phyloP scores from a whole-genome alignment of 2,329 filamentous ascomycete species.

The Aspergillus piperis region DNA sequence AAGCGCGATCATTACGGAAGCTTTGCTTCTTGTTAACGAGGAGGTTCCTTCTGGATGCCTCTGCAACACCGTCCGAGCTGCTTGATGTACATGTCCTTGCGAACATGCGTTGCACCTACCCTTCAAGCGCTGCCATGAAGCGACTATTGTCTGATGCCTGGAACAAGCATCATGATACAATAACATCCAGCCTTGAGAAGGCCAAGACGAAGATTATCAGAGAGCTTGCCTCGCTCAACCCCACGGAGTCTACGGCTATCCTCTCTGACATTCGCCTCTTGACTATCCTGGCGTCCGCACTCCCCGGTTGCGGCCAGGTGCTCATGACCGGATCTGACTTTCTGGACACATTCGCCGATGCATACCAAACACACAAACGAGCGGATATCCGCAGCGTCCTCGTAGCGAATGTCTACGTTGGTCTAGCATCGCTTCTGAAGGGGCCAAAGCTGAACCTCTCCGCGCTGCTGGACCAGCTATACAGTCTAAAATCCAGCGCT shows the following conservation, averaged over 20 bases:
- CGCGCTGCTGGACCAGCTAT: conserved; percentile 78
- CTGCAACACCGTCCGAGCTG: conserved; percentile 51
- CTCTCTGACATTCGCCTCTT: conserved; percentile 37
- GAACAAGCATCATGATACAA: conserved; percentile 36
- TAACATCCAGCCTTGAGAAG: conserved; percentile 40
- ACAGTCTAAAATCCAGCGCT: conserved; percentile 72
- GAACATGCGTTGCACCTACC: conserved; percentile 67
- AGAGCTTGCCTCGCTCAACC: conserved; percentile 26
- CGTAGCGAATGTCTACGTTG: conserved; percentile 73
- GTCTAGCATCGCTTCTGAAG: conserved; percentile 69
- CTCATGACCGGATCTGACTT: conserved; percentile 87
- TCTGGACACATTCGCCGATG: conserved; percentile 67
- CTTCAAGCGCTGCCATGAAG: conserved; percentile 60
- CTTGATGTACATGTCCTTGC: conserved; percentile 68
- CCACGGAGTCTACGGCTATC: conserved; percentile 18
- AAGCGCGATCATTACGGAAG: conserved; percentile 58
- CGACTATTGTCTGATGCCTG: conserved; percentile 55
- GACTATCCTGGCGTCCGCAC: conserved; percentile 42
- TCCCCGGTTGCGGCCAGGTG: conserved; percentile 53
- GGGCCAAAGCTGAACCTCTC: conserved; percentile 69
- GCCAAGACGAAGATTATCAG: conserved; percentile 38
- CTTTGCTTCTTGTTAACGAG: conserved; percentile 65
- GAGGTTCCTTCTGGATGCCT: conserved; percentile 54
- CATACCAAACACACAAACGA: conserved; percentile 57
- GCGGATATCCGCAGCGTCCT: conserved; percentile 65